These are phyloP conservation scores for Thelonectria blattea DNA, from an alignment of 2,329 filamentous ascomycete species.

Conservation along the genomic window DNA sequence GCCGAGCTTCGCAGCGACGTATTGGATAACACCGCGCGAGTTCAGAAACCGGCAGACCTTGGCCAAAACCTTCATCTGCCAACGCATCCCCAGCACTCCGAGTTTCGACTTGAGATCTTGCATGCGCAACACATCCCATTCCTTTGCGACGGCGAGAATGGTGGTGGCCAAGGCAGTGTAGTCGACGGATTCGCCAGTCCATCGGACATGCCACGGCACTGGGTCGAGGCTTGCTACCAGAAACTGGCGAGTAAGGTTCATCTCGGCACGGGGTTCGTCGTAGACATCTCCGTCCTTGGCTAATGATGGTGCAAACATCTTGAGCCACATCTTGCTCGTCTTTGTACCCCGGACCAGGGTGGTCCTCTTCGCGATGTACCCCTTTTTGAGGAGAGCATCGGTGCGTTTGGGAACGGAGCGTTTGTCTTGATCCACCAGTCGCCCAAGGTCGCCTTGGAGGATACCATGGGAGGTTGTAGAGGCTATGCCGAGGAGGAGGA, in stretches of 20 bases:
- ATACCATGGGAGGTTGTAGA: conserved; percentile 61
- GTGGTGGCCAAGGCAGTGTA: conserved; percentile 63
- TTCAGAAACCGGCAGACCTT: conserved; percentile 65
- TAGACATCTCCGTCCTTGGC: conserved; percentile 42
- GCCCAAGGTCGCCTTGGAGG: conserved; percentile 64
- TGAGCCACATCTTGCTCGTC: conserved; percentile 68
- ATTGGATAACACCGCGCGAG: conserved; percentile 60
- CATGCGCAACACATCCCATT: conserved; percentile 64
- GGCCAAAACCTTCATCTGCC: conserved; percentile 66
- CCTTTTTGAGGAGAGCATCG: conserved; percentile 63
- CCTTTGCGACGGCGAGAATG: conserved; percentile 62
- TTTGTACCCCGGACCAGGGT: conserved; percentile 64
- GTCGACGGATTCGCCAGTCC: conserved; percentile 65
- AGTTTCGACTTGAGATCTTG: conserved; percentile 64
- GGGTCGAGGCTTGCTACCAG: conserved; percentile 56
- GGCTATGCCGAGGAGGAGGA: conserved; percentile 63
- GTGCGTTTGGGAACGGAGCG: conserved; percentile 67
- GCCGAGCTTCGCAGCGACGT: conserved; percentile 61
- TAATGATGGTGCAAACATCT: conserved; percentile 57
- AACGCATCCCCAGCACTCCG: conserved; percentile 59
- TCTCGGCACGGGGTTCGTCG: conserved; percentile 39
- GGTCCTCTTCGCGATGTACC: conserved; percentile 67
- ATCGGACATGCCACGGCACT: conserved; percentile 61
- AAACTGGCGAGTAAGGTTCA: conserved; percentile 48
- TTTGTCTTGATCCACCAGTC: conserved; percentile 66